Base-by-base conservation (phyloP, 2,329 filamentous ascomycete species). In the Bipolaris cookei region DNA sequence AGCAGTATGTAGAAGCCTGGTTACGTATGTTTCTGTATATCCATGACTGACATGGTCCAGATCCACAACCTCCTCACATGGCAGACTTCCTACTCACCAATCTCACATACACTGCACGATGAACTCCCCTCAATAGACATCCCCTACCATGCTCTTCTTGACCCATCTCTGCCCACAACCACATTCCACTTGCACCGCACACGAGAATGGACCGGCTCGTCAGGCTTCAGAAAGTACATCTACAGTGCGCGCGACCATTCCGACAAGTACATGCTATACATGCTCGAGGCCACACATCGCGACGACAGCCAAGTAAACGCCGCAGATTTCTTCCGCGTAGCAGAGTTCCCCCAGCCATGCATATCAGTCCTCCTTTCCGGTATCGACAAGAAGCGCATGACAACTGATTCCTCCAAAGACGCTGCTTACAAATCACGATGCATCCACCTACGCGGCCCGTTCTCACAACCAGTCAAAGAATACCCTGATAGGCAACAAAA, bases 161-260 rank as follows among this genome's bases (percentile, higher is more conserved):
- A 75, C 46, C 67, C 69, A n/a, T 62, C 64, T 13, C 68, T 69
- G 41, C 64, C 73, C 13, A 71, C 64, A 25, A 71, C 63, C 1
- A 76, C 72, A 18, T 75, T 73, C 53, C 71, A 75, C 44, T 66
- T 76, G 8, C 72, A 76, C 61, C 72, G 73, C n/a, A 75, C 72
- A 28, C 69, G 73, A 35, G 73, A 76, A 58, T 75, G 72, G 73
- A 71, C 70, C 6, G 67, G 69, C 13, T 69, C 67, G 4, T 73
- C 72, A 2, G 72, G 70, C 37, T 67, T 63, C 57, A 66, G 68
- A 51, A 74, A 74, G 50, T 76, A 73, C 58, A 69, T 76, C 46
- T 76, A 76, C 61, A 72, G 64, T 18, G 73, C 72, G 6, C 73
- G 73, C 30, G 73, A 76, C 48, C 68, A 69, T 58, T 73, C 71